Base-by-base conservation (phyloP, 2,329 filamentous ascomycete species). In the Ophiocordyceps camponoti-leonardi region DNA sequence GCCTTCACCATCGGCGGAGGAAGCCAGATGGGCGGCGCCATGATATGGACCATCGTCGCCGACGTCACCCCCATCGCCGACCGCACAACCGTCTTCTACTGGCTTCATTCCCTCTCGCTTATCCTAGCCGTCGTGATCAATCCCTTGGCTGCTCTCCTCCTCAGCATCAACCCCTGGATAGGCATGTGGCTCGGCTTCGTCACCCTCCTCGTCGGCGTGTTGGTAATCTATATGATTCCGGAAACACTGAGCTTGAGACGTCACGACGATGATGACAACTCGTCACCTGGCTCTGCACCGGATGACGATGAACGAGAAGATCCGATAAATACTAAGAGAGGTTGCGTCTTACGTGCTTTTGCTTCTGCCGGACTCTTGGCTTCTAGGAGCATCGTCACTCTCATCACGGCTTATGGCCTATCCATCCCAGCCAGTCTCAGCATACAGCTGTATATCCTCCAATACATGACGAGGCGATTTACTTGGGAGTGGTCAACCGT, bases 381-480 rank as follows among this genome's bases (percentile, higher is more conserved):
- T 2, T 67, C 69, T 6, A 58, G 52, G 48, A 56, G 52, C 14
- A 51, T 69, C 22, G 53, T 64, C 43, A 47, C 64, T 13, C 58
- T 72, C 4, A 58, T 68, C 18, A 4, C 62, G 2, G 60, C 64
- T 0, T 56, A 54, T 16, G 53, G 54, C 0, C 26, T 53, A n/a
- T 54, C 47, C n/a, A 50, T 47, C 10, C 54, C 58, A 1, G 49
- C 66, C 16, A 53, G 54, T 1, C 54, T 65, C 14, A 55, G 58
- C 10, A 45, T 63, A 6, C 39, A 58, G 0, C 55, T 60, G 22
- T 61, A 62, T 20, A 48, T 73, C 6, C 51, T 76, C 2, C 75
- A 77, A 52, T 76, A 76, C 51, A 62, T 70, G 45, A 69, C 67
- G 1, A 69, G 67, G 43, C 63, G 71, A 6, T 77, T 72, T 53